These are phyloP conservation scores for Diaporthe citrichinensis DNA, from an alignment of 2,329 filamentous ascomycete genomes.

Conservation along the genomic window DNA sequence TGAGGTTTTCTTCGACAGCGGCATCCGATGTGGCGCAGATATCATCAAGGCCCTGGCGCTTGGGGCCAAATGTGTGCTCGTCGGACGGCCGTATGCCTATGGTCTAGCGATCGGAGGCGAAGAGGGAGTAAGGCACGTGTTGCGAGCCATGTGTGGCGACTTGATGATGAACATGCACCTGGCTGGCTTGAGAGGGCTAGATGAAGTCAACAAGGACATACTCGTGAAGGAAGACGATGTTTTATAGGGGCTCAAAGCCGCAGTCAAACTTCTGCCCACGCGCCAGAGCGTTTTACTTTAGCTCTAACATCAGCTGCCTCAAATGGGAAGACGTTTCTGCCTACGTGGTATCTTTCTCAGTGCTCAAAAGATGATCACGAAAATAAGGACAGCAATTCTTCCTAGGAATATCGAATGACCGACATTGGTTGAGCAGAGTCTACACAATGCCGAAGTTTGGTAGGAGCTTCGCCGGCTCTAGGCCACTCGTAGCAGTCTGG, in stretches of 20 bases:
- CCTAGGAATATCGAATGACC: no score
- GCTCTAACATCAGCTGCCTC: background rate
- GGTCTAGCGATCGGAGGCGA: slow-evolving; percentile 38
- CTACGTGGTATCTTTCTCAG: background rate
- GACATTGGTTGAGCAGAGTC: no score
- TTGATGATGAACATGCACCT: slow-evolving; percentile 39
- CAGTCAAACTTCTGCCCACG: background rate
- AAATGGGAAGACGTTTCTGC: accelerated
- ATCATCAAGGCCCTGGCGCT: slow-evolving; percentile 77
- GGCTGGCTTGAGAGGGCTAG: slow-evolving; percentile 28
- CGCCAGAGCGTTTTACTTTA: background rate
- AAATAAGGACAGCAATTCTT: background rate
- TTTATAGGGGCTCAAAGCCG: background rate
- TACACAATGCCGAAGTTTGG: no score
- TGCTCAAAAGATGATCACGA: background rate
- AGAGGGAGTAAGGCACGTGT: slow-evolving; percentile 38
- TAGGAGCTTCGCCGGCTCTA: no score
- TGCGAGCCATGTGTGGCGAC: slow-evolving; percentile 40
- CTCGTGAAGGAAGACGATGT: slow-evolving; percentile 35
- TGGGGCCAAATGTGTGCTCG: slow-evolving; percentile 73
- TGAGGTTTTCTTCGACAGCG: slow-evolving; percentile 76
- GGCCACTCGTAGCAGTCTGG: no score
- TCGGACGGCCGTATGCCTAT: slow-evolving; percentile 61
- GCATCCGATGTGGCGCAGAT: slow-evolving; percentile 75
- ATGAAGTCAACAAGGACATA: slow-evolving; percentile 35